These are phyloP conservation scores for Globisporangium nodosum DNA, from an alignment of 352 stramenopile species.

Conservation along the genomic window DNA sequence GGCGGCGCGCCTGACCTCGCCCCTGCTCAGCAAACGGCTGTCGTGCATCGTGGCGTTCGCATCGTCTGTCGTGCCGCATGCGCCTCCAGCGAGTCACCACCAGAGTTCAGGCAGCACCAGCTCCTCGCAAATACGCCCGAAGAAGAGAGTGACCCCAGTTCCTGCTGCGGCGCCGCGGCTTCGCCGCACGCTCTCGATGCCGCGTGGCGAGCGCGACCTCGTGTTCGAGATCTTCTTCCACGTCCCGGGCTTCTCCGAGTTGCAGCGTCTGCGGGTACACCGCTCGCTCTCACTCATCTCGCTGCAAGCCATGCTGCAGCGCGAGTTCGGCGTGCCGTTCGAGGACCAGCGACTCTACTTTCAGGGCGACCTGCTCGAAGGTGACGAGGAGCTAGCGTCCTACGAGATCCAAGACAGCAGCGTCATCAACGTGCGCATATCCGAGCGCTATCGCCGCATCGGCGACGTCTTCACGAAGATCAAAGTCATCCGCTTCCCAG, in stretches of 20 bases:
- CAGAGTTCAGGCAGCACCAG: background rate
- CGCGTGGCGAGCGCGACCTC: slow-evolving; percentile 20
- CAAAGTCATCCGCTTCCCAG: slow-evolving; percentile 41
- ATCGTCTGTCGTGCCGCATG: background rate
- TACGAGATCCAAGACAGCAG: slow-evolving; percentile 54
- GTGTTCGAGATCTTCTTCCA: slow-evolving; percentile 53
- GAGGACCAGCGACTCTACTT: slow-evolving; percentile 59
- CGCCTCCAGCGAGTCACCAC: background rate
- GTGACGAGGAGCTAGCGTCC: slow-evolving; percentile 47
- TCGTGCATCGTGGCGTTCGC: background rate
- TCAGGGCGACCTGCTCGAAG: slow-evolving; percentile 49
- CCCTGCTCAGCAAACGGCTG: background rate
- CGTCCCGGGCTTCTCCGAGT: slow-evolving; percentile 20
- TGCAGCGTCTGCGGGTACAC: slow-evolving; percentile 35
- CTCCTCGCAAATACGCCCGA: too few relatives aligned
- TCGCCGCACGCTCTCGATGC: slow-evolving; percentile 17
- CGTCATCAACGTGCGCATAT: slow-evolving; percentile 36
- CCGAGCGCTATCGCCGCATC: slow-evolving; percentile 49
- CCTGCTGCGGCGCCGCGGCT: background rate
- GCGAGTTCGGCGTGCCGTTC: slow-evolving; percentile 48
- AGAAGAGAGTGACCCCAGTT: background rate
- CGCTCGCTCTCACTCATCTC: slow-evolving; percentile 43
- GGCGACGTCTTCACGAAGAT: slow-evolving; percentile 62
- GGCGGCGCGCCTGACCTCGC: background rate
- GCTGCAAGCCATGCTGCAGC: slow-evolving; percentile 50